These are phyloP conservation scores for Dentipellis fragilis DNA, from an alignment of 768 basidiomycete genomes.

Conservation along the genomic window DNA sequence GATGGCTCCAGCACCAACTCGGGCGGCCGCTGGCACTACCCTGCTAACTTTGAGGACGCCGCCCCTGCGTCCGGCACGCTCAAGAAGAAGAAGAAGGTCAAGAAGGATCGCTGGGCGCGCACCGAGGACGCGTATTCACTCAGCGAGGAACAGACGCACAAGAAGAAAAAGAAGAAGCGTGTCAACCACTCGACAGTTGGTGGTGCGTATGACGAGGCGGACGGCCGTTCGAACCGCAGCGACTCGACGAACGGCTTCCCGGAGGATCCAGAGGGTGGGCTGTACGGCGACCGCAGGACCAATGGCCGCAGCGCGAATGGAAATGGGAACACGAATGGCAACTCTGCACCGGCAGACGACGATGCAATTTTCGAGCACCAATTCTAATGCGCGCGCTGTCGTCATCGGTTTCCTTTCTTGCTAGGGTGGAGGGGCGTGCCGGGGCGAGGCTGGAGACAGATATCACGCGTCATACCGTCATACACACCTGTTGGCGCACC, in stretches of 20 bases:
- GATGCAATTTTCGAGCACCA: background rate
- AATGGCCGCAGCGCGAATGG: background rate
- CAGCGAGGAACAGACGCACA: conserved; percentile 28
- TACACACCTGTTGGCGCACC: background rate
- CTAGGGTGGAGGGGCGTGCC: background rate
- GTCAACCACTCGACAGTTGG: conserved; percentile 33
- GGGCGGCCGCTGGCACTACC: conserved; percentile 70
- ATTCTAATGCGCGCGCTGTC: background rate
- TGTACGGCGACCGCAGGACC: conserved; percentile 32
- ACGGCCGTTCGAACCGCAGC: conserved; percentile 23
- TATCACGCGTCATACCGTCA: background rate
- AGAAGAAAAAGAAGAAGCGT: conserved; percentile 61
- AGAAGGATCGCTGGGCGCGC: conserved; percentile 82
- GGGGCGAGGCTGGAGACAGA: background rate
- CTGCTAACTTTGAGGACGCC: conserved; percentile 70
- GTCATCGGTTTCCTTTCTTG: background rate
- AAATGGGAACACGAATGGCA: background rate
- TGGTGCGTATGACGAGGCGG: conserved; percentile 17
- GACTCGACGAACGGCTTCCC: conserved; percentile 43
- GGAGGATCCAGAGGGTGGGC: conserved; percentile 64
- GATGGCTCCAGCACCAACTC: conserved; percentile 25
- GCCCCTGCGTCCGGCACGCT: conserved; percentile 28
- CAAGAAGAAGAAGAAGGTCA: conserved; percentile 63
- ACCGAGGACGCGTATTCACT: conserved; percentile 73
- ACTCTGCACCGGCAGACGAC: background rate